Percentiles rank a stretch among this genome's conserved stretches.
Conservation (phyloP, 352 stramenopile species). For the Globisporangium paroecandrum region DNA sequence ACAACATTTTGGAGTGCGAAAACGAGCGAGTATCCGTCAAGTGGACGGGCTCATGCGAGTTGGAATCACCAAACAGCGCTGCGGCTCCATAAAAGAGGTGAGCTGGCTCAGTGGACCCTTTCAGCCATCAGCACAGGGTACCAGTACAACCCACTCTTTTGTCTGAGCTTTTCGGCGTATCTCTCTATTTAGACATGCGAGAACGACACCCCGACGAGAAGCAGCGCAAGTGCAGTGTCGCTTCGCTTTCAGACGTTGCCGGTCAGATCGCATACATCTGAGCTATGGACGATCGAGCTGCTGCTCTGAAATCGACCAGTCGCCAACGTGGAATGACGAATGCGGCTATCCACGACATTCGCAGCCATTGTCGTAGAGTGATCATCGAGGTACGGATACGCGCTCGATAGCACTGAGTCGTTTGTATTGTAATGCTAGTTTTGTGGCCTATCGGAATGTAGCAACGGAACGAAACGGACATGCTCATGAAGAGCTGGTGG, state of each 20-base stretch:
- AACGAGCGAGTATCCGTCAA: background rate
- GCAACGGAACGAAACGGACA: background rate
- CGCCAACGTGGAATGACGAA: background rate
- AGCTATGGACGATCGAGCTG: background rate
- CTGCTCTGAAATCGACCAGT: background rate
- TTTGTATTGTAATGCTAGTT: background rate
- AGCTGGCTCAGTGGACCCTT: background rate
- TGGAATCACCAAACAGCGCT: background rate
- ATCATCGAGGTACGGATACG: background rate
- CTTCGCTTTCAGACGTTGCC: background rate
- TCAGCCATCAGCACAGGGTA: background rate
- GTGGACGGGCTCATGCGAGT: background rate
- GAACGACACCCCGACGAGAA: background rate
- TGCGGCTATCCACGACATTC: background rate
- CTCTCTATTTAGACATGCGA: background rate
- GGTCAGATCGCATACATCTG: background rate
- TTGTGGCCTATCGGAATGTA: background rate
- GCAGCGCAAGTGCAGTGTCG: background rate
- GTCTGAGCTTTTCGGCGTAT: background rate
- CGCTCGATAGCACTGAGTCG: no score
- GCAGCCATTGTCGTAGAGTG: background rate
- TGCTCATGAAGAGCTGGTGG: background rate
- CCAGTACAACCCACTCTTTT: background rate
- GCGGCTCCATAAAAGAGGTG: background rate
- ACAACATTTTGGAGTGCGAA: background rate